phyloP scores from a whole-genome alignment of 352 stramenopile genomes.

The Globisporangium polare region DNA sequence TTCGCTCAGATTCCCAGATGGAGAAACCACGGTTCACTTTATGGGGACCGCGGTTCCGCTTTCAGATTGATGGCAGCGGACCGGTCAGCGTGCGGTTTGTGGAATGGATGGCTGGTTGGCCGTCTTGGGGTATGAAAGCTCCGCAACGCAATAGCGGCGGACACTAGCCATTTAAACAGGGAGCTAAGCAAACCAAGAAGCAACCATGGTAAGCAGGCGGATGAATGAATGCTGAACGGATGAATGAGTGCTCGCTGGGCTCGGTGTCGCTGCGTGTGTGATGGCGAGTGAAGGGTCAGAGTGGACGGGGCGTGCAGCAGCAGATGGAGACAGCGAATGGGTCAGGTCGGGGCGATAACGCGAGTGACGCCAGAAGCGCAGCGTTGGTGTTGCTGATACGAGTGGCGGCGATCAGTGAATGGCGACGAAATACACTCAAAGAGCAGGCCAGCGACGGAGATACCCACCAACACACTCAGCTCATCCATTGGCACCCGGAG shows the following conservation, averaged over 20 bases:
- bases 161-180: conserved; percentile 80
- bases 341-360: neutral
- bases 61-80: conserved; percentile 2
- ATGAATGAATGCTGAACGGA: conserved; percentile 1
- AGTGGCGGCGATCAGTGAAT: neutral
- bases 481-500: too few species aligned
- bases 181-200: conserved; percentile 78
- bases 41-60: neutral
- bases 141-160: conserved; percentile 21
- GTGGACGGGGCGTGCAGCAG: neutral
- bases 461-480: neutral
- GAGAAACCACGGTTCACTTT: neutral
- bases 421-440: neutral
- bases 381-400: neutral
- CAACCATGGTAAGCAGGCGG: conserved; percentile 70
- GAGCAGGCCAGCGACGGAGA: neutral
- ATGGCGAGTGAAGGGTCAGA: neutral
- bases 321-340: neutral
- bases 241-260: neutral
- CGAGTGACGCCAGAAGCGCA: neutral
- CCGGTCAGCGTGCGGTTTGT: conserved; percentile 8
- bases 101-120: conserved; percentile 41
- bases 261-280: neutral
- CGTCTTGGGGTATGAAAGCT: conserved; percentile 13
- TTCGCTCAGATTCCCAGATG: neutral